phyloP scores from a whole-genome alignment of 768 basidiomycete species.

The Hygrophorus pudorinus region DNA sequence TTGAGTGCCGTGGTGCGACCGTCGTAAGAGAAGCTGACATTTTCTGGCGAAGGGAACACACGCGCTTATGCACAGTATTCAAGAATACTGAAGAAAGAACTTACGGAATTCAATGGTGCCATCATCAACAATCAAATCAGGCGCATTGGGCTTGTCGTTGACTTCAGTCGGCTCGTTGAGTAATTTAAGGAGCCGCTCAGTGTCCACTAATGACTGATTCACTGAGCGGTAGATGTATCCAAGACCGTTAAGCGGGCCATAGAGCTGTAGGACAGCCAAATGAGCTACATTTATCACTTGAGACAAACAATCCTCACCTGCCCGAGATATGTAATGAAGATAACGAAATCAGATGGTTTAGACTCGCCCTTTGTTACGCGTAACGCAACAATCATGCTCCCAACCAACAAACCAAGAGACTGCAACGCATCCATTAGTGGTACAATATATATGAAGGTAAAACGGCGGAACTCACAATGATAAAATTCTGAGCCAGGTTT shows the following conservation, averaged over 20 bases:
- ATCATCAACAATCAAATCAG: constrained; percentile 58
- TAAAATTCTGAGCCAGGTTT: constrained; percentile 72
- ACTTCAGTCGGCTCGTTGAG: constrained; percentile 79
- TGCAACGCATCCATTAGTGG: constrained; percentile 16
- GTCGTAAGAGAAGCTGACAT: constrained; percentile 85
- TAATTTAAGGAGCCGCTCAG: constrained; percentile 74
- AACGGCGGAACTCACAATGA: constrained; percentile 51
- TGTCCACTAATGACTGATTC: constrained; percentile 70
- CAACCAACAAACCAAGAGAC: constrained; percentile 73
- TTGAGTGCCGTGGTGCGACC: constrained; percentile 58
- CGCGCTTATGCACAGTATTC: constrained; percentile 4
- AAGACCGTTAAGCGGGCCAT: constrained; percentile 66
- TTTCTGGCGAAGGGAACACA: constrained; percentile 41
- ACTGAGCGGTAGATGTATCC: constrained; percentile 72
- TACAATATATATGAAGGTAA: background rate
- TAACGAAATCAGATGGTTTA: constrained; percentile 54
- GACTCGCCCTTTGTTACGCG: constrained; percentile 49
- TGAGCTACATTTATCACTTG: background rate
- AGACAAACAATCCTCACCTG: constrained; percentile 39
- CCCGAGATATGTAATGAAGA: constrained; percentile 75
- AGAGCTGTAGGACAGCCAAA: constrained; percentile 34
- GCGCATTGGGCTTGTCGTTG: constrained; percentile 67
- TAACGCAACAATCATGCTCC: constrained; percentile 68
- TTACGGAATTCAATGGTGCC: constrained; percentile 85
- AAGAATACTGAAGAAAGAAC: constrained; percentile 13